Percentiles rank a stretch among this genome's conserved stretches.
These are phyloP conservation scores for Rhinocladiella mackenziei DNA, from an alignment of 2,329 filamentous ascomycete species.

Conservation along the genomic window DNA sequence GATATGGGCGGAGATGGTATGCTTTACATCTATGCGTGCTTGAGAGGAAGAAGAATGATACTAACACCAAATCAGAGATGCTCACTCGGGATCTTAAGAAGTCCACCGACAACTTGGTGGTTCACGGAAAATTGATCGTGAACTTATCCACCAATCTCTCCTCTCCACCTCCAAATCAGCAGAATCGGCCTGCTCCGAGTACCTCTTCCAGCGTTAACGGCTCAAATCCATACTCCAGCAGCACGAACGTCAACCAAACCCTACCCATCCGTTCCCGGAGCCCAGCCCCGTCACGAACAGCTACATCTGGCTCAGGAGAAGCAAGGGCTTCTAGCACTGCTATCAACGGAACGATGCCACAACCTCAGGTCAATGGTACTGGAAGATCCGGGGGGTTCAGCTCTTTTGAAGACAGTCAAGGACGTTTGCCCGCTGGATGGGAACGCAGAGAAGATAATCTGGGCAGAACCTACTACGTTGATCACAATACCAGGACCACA, in stretches of 20 bases:
- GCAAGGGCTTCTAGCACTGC: conserved; percentile 30
- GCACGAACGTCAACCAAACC: conserved; percentile 20
- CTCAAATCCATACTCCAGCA: conserved; percentile 15
- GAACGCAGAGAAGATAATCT: conserved; percentile 93
- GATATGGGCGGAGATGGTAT: conserved; percentile 85
- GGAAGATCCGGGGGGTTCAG: conserved; percentile 62
- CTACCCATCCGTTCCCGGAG: conserved; percentile 31
- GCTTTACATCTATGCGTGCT: conserved; percentile 28
- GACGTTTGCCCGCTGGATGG: conserved; percentile 87
- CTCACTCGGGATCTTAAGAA: conserved; percentile 95
- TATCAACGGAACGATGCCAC: conserved; percentile 36
- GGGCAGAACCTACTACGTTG: conserved; percentile 94
- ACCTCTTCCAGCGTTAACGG: conserved; percentile 23
- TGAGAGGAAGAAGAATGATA: conserved; percentile 28
- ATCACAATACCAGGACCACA: conserved; percentile 93
- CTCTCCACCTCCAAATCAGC: conserved; percentile 34
- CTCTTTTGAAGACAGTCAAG: conserved; percentile 94
- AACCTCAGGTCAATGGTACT: conserved; percentile 36
- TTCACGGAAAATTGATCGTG: conserved; percentile 95
- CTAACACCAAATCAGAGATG: conserved; percentile 66
- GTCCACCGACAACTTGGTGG: conserved; percentile 94
- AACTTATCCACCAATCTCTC: conserved; percentile 89
- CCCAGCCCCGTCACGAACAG: conserved; percentile 32
- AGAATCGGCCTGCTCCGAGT: conserved; percentile 22
- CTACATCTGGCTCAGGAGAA: conserved; percentile 31